Evolutionary conservation across 345 rosid species (phyloP).

Genomic region (Hibiscus mutabilis): DNA sequence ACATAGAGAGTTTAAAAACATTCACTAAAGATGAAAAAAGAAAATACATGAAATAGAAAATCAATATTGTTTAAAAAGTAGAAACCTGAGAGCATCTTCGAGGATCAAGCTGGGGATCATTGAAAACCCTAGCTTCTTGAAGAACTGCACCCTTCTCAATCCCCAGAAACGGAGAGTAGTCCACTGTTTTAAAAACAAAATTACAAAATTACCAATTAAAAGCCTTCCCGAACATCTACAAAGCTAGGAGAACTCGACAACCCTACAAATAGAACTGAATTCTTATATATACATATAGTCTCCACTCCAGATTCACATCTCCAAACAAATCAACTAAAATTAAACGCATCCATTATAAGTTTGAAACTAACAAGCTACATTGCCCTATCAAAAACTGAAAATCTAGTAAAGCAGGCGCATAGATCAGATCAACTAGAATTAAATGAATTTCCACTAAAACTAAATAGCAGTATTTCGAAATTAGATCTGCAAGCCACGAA

Average conservation of each 20-base stretch:
- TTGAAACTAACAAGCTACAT: constrained; percentile 17
- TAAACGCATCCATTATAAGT: not conserved
- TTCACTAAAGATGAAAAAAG: constrained; percentile 2
- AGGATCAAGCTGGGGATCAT: constrained; percentile 96
- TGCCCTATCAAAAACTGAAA: constrained; percentile 6
- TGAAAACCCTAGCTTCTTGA: constrained; percentile 97
- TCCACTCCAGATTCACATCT: constrained; percentile 15
- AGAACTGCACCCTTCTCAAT: constrained; percentile 98
- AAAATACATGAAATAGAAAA: not conserved
- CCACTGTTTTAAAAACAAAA: constrained; percentile 39
- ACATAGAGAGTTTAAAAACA: constrained; percentile 15
- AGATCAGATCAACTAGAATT: constrained; percentile 23
- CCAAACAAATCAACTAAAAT: constrained; percentile 15
- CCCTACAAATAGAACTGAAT: not conserved
- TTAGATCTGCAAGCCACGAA: not conserved
- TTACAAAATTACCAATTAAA: not conserved
- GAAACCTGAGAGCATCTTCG: constrained; percentile 94
- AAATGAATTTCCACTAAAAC: constrained; percentile 4
- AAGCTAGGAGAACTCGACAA: not conserved
- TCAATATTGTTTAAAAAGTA: not conserved
- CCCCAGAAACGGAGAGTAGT: constrained; percentile 89
- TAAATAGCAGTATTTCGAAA: not conserved
- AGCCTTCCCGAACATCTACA: not conserved
- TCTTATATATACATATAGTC: not conserved
- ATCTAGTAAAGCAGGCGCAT: not conserved